These are phyloP conservation scores for Silene vulgaris DNA, from an alignment of 179 eudicot genomes.

Conservation along the genomic window DNA sequence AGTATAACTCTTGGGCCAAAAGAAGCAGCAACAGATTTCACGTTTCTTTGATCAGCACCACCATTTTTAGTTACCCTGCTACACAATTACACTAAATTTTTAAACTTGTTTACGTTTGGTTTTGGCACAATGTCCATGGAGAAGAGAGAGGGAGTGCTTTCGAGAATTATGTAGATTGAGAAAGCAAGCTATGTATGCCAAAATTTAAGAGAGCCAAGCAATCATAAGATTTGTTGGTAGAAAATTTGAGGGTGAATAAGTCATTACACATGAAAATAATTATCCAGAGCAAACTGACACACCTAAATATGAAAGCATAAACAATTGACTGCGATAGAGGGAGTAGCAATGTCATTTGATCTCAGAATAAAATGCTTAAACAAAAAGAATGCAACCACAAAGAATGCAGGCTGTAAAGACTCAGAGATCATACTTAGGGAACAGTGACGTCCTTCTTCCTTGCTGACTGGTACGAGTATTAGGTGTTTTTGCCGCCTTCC, in stretches of 20 bases:
- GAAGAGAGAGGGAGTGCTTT: no score
- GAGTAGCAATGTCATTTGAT: not conserved
- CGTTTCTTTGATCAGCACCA: conserved; percentile 35
- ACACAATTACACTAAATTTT: conserved; percentile 5
- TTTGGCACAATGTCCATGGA: no score
- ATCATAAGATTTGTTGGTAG: no score
- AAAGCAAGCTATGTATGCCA: no score
- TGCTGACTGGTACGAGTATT: conserved; percentile 15
- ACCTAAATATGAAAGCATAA: no score
- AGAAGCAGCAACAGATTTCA: conserved; percentile 36
- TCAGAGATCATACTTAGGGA: conserved; percentile 27
- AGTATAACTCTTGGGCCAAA: conserved; percentile 43
- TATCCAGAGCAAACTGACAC: not conserved
- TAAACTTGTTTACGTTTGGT: not conserved
- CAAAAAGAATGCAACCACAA: not conserved
- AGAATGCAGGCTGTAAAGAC: conserved; percentile 3
- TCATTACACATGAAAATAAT: not conserved
- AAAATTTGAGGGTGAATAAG: no score
- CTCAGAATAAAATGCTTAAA: not conserved
- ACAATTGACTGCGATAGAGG: no score
- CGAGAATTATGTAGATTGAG: no score
- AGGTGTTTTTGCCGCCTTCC: conserved; percentile 22
- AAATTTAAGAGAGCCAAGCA: no score
- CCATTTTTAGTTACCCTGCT: conserved; percentile 40
- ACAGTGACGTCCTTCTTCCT: conserved; percentile 23